Percentiles rank a stretch among this genome's conserved stretches.
Conservation (phyloP, 768 basidiomycete genomes). For the Arthromyces matolae region DNA sequence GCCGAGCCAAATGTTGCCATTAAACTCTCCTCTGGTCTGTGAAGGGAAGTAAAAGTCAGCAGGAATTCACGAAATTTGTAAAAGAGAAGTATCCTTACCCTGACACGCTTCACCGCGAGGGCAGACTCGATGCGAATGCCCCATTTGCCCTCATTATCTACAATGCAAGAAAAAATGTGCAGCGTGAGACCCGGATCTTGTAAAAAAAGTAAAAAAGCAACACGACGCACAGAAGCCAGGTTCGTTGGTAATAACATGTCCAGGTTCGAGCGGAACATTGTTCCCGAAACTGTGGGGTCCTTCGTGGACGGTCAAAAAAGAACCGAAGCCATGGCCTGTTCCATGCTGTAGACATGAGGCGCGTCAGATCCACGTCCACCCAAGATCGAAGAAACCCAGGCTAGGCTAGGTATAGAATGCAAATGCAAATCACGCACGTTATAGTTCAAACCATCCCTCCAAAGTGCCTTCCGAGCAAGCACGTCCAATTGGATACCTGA, state of each 20-base stretch:
- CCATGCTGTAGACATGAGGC: conserved; percentile 57
- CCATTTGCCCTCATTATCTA: conserved; percentile 75
- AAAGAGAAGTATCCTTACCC: not conserved
- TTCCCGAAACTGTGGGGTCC: conserved; percentile 78
- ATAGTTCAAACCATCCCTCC: conserved; percentile 84
- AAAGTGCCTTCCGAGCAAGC: conserved; percentile 82
- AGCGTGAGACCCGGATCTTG: conserved; percentile 11
- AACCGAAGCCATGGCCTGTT: conserved; percentile 88
- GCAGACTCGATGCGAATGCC: conserved; percentile 82
- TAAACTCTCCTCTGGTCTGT: conserved; percentile 71
- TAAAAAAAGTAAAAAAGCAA: conserved; percentile 11
- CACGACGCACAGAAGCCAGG: conserved; percentile 78
- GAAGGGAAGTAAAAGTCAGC: not conserved
- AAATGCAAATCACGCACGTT: conserved; percentile 45
- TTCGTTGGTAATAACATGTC: conserved; percentile 91
- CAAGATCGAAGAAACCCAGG: conserved; percentile 2
- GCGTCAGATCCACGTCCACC: conserved; percentile 8
- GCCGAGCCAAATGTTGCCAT: conserved; percentile 77
- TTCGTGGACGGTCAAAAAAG: conserved; percentile 83
- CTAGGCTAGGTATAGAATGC: not conserved
- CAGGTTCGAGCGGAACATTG: conserved; percentile 67
- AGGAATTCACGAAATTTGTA: not conserved
- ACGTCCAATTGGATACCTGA: conserved; percentile 82
- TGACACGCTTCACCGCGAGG: conserved; percentile 4
- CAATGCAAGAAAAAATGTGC: conserved; percentile 1